Conservation (phyloP, 345 rosid species). For the Corchorus capsularis region DNA sequence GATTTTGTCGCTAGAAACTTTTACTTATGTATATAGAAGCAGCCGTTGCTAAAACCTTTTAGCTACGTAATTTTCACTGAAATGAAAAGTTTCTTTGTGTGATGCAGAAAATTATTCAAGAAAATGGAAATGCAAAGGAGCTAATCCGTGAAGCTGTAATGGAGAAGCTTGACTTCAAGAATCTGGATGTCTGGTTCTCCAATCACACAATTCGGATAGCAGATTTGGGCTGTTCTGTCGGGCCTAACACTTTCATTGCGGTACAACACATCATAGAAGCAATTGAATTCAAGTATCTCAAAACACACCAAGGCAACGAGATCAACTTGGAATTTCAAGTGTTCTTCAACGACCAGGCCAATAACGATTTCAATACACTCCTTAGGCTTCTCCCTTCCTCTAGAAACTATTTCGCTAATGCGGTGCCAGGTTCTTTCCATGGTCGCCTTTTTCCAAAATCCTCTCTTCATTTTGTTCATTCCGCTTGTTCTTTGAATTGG, state of each 20-base stretch:
- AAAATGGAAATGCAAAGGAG: too few relatives aligned
- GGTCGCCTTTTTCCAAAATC: slow-evolving; percentile 38
- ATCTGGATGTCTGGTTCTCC: too few relatives aligned
- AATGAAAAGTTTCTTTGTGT: too few relatives aligned
- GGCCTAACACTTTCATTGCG: slow-evolving; percentile 51
- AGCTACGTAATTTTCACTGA: too few relatives aligned
- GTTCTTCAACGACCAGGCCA: slow-evolving; percentile 28
- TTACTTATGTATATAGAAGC: too few relatives aligned
- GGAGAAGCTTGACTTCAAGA: too few relatives aligned
- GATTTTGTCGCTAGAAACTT: too few relatives aligned
- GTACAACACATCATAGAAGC: slow-evolving; percentile 45
- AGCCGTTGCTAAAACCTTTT: too few relatives aligned
- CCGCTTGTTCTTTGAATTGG: slow-evolving; percentile 36
- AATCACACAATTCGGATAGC: slow-evolving; percentile 31
- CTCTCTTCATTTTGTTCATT: slow-evolving; percentile 36
- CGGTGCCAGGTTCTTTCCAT: slow-evolving; percentile 38
- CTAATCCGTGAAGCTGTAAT: too few relatives aligned
- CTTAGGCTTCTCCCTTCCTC: slow-evolving; percentile 33
- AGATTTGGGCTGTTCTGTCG: slow-evolving; percentile 57
- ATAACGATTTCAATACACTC: slow-evolving; percentile 38
- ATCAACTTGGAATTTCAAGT: slow-evolving; percentile 23
- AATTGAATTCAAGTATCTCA: slow-evolving; percentile 28
- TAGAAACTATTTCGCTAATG: slow-evolving; percentile 24
- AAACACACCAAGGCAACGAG: not conserved
- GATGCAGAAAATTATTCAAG: too few relatives aligned